Base-by-base conservation (phyloP, 2,329 filamentous ascomycete species). In the Ophiosphaerella narmari region DNA sequence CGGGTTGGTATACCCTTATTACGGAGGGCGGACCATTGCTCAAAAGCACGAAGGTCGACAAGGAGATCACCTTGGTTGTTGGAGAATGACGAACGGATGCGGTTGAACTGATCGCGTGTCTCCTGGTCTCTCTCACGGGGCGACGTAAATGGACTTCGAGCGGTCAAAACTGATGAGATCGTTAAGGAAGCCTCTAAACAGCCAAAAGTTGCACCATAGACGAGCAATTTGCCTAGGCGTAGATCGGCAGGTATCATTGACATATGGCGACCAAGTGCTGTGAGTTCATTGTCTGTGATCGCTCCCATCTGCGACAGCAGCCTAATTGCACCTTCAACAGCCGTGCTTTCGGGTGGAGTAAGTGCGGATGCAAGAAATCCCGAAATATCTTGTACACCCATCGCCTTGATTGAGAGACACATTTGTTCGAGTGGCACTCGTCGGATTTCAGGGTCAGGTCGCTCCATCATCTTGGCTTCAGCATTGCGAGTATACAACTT, bases 241-340 rank as follows among this genome's bases (percentile, higher is more conserved):
- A 99, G 80, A 67, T 99, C 94, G 0, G 93, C 90, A 1, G 94
- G 94, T 43, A 99, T 91, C 85, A 95, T 90, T 14, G 92, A 89
- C n/a, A 99, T 80, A 75, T 97, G 94, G 45, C 89, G 86, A 34
- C 94, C 94, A 39, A 99, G 85, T 3, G 92, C 91, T 0, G 94
- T 97, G 35, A 99, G 81, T 63, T 91, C 88, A 49, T 90, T 85
- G 38, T 90, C 90, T 61, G 94, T 90, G 12, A 97, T 80, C 0
- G 92, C 93, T 26, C 94, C 94, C 81, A 99, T 96, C 8, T 91
- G 83, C 11, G 84, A 82, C 4, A 99, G 80, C 48, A 96, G 80
- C 58, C 80, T 83, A 57, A 99, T 79, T 1, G 94, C 94, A 13
- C 89, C 90, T 60, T 94, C 89, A 14, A 99, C 90, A 9, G 94